Percentiles rank a stretch among this genome's conserved stretches.
These are phyloP conservation scores for Monilinia fructicola DNA, from an alignment of 2,329 filamentous ascomycete genomes.

Conservation along the genomic window DNA sequence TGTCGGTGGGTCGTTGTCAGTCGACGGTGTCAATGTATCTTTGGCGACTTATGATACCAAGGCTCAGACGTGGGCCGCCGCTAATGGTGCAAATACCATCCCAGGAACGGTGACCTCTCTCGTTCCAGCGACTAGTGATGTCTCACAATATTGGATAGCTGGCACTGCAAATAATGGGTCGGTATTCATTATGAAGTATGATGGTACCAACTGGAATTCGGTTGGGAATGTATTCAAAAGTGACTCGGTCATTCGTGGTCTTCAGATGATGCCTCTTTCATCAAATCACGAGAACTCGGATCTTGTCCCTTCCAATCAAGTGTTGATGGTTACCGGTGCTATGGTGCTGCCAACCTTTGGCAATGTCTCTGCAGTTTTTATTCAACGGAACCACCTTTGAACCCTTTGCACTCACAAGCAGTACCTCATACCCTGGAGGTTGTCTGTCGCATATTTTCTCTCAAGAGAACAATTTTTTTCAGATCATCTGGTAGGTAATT, in stretches of 20 bases:
- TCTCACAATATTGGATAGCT: conserved; percentile 76
- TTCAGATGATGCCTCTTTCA: conserved; percentile 77
- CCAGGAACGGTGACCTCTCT: conserved; percentile 80
- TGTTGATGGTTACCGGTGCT: conserved; percentile 80
- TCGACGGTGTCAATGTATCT: conserved; percentile 63
- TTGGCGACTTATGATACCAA: conserved; percentile 73
- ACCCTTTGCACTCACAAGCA: conserved; percentile 79
- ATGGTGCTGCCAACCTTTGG: conserved; percentile 75
- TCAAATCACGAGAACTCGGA: conserved; percentile 63
- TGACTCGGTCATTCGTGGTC: conserved; percentile 68
- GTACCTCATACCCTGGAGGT: conserved; percentile 62
- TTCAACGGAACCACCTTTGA: conserved; percentile 79
- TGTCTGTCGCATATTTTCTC: conserved; percentile 82
- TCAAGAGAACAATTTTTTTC: conserved; percentile 78
- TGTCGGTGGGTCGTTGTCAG: conserved; percentile 72
- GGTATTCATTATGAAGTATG: conserved; percentile 78
- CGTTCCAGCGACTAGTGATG: conserved; percentile 69
- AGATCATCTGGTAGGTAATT: conserved; percentile 56
- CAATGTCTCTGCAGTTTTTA: conserved; percentile 75
- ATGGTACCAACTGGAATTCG: conserved; percentile 68
- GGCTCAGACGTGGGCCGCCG: conserved; percentile 63
- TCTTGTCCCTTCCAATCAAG: conserved; percentile 65
- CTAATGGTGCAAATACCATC: conserved; percentile 62
- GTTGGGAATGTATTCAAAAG: conserved; percentile 62
- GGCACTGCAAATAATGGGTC: conserved; percentile 69